Evolutionary conservation across 768 basidiomycete species (phyloP).

Genomic region (Amanita brunnescens): DNA sequence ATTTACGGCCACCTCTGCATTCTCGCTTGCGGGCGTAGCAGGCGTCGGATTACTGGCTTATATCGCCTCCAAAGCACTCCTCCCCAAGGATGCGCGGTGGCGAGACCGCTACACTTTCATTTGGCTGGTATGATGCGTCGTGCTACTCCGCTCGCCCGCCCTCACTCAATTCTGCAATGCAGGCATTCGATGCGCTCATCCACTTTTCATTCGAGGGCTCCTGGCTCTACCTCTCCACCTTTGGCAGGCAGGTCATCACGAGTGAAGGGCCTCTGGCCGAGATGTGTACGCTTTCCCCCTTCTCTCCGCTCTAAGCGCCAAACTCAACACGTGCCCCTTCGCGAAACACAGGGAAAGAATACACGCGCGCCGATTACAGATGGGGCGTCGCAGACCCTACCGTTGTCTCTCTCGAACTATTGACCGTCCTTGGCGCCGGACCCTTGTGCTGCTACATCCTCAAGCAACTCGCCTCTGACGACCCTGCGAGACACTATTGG

Average conservation of each 20-base stretch:
- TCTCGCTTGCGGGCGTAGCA: slow-evolving; percentile 54
- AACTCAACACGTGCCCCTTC: neutral
- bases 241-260: slow-evolving; percentile 64
- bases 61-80: slow-evolving; percentile 40
- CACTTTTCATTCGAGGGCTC: slow-evolving; percentile 77
- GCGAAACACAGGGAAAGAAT: slow-evolving; percentile 58
- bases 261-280: slow-evolving; percentile 63
- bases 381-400: slow-evolving; percentile 78
- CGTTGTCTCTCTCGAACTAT: slow-evolving; percentile 72
- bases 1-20: slow-evolving; percentile 54
- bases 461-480: slow-evolving; percentile 51
- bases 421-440: slow-evolving; percentile 75
- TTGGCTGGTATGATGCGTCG: slow-evolving; percentile 49
- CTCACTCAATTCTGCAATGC: neutral
- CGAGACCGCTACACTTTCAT: slow-evolving; percentile 66
- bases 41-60: slow-evolving; percentile 42
- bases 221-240: slow-evolving; percentile 69
- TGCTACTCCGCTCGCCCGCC: neutral
- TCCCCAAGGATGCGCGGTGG: slow-evolving; percentile 56
- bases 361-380: slow-evolving; percentile 69
- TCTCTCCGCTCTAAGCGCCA: neutral
- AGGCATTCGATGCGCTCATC: slow-evolving; percentile 77
- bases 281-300: slow-evolving; percentile 48
- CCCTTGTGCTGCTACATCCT: slow-evolving; percentile 69
- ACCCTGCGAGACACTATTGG: slow-evolving; percentile 72